Evolutionary conservation across 2,329 filamentous ascomycete species (phyloP), one percentile per base, ranked within the genome.

Genomic region (Pseudogymnoascus sp.): DNA sequence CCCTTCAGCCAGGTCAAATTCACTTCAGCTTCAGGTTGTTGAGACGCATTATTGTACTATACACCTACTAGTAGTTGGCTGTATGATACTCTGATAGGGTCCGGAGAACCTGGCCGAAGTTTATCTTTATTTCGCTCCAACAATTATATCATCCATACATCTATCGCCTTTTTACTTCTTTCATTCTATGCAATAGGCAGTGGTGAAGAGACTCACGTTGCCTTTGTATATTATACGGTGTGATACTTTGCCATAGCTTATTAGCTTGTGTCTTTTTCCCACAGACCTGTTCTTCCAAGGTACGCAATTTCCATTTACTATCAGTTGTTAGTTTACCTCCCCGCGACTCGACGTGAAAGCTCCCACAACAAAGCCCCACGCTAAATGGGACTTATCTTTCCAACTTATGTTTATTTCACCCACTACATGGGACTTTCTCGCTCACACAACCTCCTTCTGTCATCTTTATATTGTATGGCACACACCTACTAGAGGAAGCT

Each of bases 231-330:
- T 18, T 12, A 11, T 34, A 12, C 7, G 26, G n/a, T 57, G 7
- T 18, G 47, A 31, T 54, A 31, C n/a, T 31, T 4, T 51, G 12
- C 23, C 10, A 57, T 18, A 34, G 8, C 47, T 34, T 4, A 6
- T 18, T 8, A 34, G 8, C n/a, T 18, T 4, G 7, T 4, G 18
- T 31, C 18, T 26, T 34, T 34, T 57, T 16, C 12, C 47, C 4
- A 57, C 47, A 57, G 47, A 34, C 47, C 47, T 57, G 47, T 57
- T 57, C 47, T 57, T 57, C 18, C 34, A 57, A 57, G 47, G 47
- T 57, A 57, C 47, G 26, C 29, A 12, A 18, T 34, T 34, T 34
- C 26, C 47, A 26, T 57, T 57, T 57, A 57, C 26, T 57, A 2
- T 18, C 47, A 57, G n/a, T 57, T 45, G 40, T 14, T 57, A 16